Percentiles rank a stretch among this genome's conserved stretches.
Conservation (phyloP, 2,329 filamentous ascomycete genomes). For the Fusarium miscanthi region DNA sequence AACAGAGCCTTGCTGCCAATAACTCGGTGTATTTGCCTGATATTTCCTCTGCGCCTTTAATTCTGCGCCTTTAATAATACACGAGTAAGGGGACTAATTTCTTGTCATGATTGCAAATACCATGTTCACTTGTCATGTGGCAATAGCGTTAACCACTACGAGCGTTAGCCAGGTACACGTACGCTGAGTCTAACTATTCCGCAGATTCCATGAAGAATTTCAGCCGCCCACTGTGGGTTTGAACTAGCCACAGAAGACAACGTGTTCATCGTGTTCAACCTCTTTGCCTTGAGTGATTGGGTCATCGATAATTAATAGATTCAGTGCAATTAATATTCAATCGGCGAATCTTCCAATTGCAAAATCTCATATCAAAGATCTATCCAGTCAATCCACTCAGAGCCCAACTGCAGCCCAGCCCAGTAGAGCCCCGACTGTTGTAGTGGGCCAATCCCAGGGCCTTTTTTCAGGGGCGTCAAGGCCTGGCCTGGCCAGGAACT, state of each 20-base stretch:
- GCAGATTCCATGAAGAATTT: neutral
- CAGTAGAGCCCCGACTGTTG: conserved; percentile 1
- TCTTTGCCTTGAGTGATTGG: conserved; percentile 6
- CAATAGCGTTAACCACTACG: conserved; percentile 19
- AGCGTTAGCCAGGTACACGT: conserved; percentile 28
- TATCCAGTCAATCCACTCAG: conserved; percentile 3
- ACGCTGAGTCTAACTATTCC: conserved; percentile 6
- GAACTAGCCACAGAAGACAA: conserved; percentile 3
- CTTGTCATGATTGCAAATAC: neutral
- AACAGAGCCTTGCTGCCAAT: neutral
- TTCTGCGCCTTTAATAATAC: neutral
- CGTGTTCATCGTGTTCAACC: neutral
- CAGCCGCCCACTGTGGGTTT: conserved; percentile 19
- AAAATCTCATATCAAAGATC: conserved; percentile 6
- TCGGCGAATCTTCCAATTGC: neutral
- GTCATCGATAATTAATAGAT: neutral
- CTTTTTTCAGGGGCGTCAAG: conserved; percentile 20
- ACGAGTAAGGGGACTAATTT: neutral
- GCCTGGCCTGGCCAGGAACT: neutral
- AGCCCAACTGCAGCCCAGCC: conserved; percentile 7
- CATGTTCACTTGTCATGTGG: conserved; percentile 3
- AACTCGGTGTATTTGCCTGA: neutral
- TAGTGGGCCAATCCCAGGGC: conserved; percentile 9
- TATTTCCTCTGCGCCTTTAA: neutral
- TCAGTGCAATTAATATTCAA: neutral